Percentiles rank a stretch among this genome's conserved stretches.
Evolutionary conservation across 2,329 filamentous ascomycete genomes (phyloP).

Genomic region (Microdochium trichocladiopsis): DNA sequence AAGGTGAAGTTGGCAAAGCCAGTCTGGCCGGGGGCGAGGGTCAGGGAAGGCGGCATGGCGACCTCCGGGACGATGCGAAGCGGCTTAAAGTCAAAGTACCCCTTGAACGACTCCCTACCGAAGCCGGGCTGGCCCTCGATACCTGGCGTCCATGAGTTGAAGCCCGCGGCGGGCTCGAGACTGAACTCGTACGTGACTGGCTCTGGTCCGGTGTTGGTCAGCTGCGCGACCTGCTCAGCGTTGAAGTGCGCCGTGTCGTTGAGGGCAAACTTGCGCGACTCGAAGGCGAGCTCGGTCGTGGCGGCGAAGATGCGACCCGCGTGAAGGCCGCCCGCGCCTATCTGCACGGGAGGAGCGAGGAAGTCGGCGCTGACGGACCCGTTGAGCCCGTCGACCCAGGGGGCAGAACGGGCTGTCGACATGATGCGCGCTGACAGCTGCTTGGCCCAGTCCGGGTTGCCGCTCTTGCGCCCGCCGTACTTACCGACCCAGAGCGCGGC

Average conservation of each 20-base stretch:
- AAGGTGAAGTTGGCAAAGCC: conserved; percentile 8
- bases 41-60: conserved; percentile 6
- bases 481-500: conserved; percentile 22
- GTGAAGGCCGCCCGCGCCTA: conserved; percentile 30
- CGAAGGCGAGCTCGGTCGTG: conserved; percentile 23
- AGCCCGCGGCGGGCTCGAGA: conserved; percentile 13
- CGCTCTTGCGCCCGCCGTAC: conserved; percentile 13
- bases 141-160: conserved; percentile 8
- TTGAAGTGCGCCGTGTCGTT: conserved; percentile 33
- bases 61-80: conserved; percentile 9
- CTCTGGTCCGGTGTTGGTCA: conserved; percentile 27
- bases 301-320: conserved; percentile 26
- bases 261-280: conserved; percentile 30
- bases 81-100: conserved; percentile 8
- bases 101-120: conserved; percentile 5
- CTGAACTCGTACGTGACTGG: conserved; percentile 25
- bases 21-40: conserved; percentile 8
- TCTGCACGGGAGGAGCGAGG: conserved; percentile 28
- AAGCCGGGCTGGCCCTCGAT: conserved; percentile 4
- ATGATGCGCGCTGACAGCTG: conserved; percentile 17
- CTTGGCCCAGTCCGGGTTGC: conserved; percentile 14
- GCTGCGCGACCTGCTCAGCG: conserved; percentile 22
- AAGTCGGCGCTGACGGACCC: conserved; percentile 8
- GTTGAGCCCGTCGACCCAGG: conserved; percentile 16
- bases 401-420: conserved; percentile 16